Evolutionary conservation across 495 filamentous ascomycete genomes (phyloP), one percentile per base, ranked within the genome.

Genomic region (Tuber microsphaerosporum): DNA sequence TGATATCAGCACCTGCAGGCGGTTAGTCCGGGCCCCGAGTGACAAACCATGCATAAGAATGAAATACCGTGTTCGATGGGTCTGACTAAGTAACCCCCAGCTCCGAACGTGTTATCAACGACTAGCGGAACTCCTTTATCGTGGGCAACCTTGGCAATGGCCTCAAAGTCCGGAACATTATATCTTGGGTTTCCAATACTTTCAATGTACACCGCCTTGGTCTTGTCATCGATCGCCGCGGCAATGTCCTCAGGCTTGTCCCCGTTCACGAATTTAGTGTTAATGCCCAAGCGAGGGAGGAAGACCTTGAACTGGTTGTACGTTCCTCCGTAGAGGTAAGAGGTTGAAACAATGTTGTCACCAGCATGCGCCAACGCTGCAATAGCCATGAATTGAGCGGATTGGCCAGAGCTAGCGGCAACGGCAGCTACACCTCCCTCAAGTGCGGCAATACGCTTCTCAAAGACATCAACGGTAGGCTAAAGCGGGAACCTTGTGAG

Each of bases 301-400:
- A 94, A 86, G 45, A 98, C 94, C 85, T 99, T 99, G 85, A 99
- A 90, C 84, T 98, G 96, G 84, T 98, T 99, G 86, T 98, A 99
- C 10, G 95, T 98, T 80, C 95, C 95, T 56, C 95, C 95, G 84
- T 99, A 99, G 61, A 99, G 85, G 83, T 97, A 97, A 72, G 90
- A 91, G 6, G 95, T 97, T 2, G 93, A 91, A 37, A 99, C 89
- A 76, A 99, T 97, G 86, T 98, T 99, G 86, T 99, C 95, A 22
- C 95, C 95, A 0, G 90, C 87, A 73, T 91, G 88, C 5, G 92
- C 92, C 34, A 99, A 89, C 2, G 93, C 90, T 0, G 93, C 88
- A 79, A 99, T 91, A 20, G 94, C 87, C 90, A 98, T 89, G 88
- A 99, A 97, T 81, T 98, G 96, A 14, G 95, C 95, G 1, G 93